phyloP scores from a whole-genome alignment of 768 basidiomycete species.

The Boletus rubescentipes region DNA sequence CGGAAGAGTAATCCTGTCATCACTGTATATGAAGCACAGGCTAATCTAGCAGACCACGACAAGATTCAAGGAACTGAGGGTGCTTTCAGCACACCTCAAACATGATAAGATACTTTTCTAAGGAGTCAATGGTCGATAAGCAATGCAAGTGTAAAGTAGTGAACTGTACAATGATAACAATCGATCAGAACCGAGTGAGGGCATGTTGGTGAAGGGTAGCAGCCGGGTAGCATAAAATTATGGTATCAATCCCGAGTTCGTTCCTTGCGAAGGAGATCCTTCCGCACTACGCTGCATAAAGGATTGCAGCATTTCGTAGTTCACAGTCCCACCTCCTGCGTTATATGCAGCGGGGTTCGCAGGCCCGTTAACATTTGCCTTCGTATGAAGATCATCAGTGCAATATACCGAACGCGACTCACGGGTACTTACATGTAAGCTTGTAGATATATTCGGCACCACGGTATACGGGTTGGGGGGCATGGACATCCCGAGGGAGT shows the following conservation, averaged over 20 bases:
- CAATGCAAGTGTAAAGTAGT: slow-evolving; percentile 13
- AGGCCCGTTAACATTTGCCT: slow-evolving; percentile 16
- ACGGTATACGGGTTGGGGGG: slow-evolving; percentile 5
- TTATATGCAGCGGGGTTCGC: slow-evolving; percentile 24
- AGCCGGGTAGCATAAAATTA: neutral
- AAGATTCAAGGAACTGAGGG: slow-evolving; percentile 82
- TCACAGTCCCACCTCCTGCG: slow-evolving; percentile 27
- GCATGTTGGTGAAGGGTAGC: neutral
- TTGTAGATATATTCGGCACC: slow-evolving; percentile 13
- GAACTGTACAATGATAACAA: neutral
- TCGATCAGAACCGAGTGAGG: neutral
- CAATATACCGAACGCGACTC: neutral
- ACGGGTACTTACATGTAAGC: slow-evolving; percentile 17
- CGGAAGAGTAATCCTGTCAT: slow-evolving; percentile 76
- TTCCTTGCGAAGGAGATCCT: slow-evolving; percentile 25
- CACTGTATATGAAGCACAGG: slow-evolving; percentile 85
- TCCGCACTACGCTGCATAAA: slow-evolving; percentile 44
- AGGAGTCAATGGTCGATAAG: neutral
- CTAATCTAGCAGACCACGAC: slow-evolving; percentile 84
- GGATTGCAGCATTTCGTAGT: slow-evolving; percentile 45
- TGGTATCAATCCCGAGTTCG: slow-evolving; percentile 14
- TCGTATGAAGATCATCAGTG: neutral
- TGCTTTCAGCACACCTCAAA: slow-evolving; percentile 48
- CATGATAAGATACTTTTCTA: slow-evolving; percentile 11
- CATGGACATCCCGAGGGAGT: slow-evolving; percentile 15